Conservation (phyloP, 176 grass and related monocot genomes). For the Pharus latifolius region DNA sequence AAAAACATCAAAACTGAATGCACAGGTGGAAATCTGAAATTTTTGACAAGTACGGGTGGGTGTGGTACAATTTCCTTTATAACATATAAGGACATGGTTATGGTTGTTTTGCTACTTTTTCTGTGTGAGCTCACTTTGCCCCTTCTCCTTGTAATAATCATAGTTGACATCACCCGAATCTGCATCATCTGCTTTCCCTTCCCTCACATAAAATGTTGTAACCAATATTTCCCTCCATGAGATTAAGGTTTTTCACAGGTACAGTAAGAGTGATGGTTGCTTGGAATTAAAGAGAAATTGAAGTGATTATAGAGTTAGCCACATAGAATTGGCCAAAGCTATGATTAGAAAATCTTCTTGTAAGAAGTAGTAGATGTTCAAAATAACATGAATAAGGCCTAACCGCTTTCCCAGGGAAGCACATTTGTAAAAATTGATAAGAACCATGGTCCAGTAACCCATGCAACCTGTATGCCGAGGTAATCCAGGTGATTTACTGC, state of each 20-base stretch:
- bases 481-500: constrained; percentile 97
- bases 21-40: too few relatives aligned
- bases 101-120: not conserved
- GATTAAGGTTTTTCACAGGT: not conserved
- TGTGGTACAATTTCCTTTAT: too few relatives aligned
- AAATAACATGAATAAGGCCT: constrained; percentile 37
- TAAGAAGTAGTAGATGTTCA: constrained; percentile 2
- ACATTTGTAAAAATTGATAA: constrained; percentile 98
- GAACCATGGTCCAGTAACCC: constrained; percentile 98
- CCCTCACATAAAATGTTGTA: not conserved
- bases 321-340: not conserved
- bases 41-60: too few relatives aligned
- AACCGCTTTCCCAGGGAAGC: constrained; percentile 99
- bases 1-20: too few relatives aligned
- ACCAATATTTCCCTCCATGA: not conserved
- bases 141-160: not conserved
- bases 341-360: constrained; percentile 10
- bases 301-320: not conserved
- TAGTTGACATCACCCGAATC: not conserved
- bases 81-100: not conserved
- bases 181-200: not conserved
- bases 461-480: constrained; percentile 87
- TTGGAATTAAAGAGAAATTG: not conserved
- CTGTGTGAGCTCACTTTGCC: not conserved
- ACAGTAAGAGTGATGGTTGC: not conserved